phyloP scores from a whole-genome alignment of 305 asterid species.

The Solanum hybrid region DNA sequence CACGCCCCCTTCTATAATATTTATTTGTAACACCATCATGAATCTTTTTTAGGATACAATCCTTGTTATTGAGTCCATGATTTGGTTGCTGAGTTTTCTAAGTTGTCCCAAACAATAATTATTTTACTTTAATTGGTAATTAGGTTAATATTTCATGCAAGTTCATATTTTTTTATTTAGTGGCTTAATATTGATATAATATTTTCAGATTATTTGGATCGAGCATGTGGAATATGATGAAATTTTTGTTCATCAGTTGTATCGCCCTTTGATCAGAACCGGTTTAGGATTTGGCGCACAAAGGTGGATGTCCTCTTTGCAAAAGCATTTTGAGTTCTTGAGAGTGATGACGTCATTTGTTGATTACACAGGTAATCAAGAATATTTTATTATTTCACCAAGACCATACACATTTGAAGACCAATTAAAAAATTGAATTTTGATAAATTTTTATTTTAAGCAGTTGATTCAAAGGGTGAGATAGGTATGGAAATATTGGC shows the following conservation, averaged over 20 bases:
- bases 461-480: conserved; percentile 38
- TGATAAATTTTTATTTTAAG: background rate
- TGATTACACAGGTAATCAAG: background rate
- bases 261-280: background rate
- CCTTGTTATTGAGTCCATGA: too few species aligned
- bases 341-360: background rate
- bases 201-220: background rate
- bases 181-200: background rate
- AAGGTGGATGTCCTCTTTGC: conserved; percentile 45
- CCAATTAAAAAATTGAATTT: too few species aligned
- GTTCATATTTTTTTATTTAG: background rate
- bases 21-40: too few species aligned
- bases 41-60: too few species aligned
- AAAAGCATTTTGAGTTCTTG: conserved; percentile 47
- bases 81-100: too few species aligned
- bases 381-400: too few species aligned
- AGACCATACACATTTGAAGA: too few species aligned
- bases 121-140: background rate
- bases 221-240: background rate
- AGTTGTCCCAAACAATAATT: background rate
- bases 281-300: background rate
- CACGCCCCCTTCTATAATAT: too few species aligned
- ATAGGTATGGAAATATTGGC: too few species aligned
- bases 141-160: background rate
- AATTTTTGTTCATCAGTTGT: background rate